Evolutionary conservation across 2,329 filamentous ascomycete species (phyloP).

Genomic region (Clonostachys byssicola): DNA sequence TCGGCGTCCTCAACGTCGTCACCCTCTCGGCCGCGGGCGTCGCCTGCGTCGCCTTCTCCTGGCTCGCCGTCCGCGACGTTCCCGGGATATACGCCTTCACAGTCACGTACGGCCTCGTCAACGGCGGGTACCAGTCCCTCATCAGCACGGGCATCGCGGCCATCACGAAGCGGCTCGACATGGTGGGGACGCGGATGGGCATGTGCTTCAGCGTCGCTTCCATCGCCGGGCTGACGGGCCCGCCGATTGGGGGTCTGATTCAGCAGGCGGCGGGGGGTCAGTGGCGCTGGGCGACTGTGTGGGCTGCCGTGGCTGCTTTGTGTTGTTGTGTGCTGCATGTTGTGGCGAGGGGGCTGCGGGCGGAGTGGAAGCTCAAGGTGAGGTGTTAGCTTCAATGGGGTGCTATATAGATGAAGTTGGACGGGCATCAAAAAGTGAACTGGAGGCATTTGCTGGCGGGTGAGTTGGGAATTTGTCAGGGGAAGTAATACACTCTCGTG

Average conservation of each 20-base stretch:
- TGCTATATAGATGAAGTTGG: no score
- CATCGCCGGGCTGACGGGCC: constrained; percentile 29
- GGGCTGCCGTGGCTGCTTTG: background rate
- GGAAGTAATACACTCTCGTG: no score
- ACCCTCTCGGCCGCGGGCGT: constrained; percentile 22
- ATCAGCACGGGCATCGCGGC: constrained; percentile 30
- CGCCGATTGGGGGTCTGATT: constrained; percentile 27
- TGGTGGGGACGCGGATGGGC: constrained; percentile 30
- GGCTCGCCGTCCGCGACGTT: constrained; percentile 26
- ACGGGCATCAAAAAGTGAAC: no score
- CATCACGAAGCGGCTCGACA: constrained; percentile 30
- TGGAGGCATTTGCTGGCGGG: no score
- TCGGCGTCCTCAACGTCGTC: constrained; percentile 33
- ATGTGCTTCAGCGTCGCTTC: constrained; percentile 34
- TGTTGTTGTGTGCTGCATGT: no score
- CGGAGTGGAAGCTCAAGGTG: no score
- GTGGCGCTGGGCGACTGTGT: background rate
- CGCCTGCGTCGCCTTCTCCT: constrained; percentile 23
- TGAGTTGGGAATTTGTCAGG: no score
- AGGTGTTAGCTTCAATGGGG: no score
- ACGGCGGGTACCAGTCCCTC: constrained; percentile 30
- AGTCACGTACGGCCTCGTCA: constrained; percentile 15
- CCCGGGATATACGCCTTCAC: constrained; percentile 30
- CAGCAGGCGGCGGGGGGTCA: background rate
- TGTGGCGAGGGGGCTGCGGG: no score